Conservation (phyloP, 179 eudicot species). For the Beta lomatogona region DNA sequence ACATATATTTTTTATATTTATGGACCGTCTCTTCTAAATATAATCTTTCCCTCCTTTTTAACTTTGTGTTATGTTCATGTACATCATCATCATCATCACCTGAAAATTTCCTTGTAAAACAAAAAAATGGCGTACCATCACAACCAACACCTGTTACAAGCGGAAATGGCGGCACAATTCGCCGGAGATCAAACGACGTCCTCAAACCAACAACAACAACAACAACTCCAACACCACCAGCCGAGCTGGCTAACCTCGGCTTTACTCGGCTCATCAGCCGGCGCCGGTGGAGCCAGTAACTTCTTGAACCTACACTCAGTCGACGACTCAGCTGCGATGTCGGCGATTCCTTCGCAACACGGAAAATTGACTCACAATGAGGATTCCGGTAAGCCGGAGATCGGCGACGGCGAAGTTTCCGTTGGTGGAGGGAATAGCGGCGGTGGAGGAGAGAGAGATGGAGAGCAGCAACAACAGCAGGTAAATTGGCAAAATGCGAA, state of each 20-base stretch:
- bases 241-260: conserved; percentile 75
- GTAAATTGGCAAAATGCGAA: conserved; percentile 65
- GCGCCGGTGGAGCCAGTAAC: conserved; percentile 22
- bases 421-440: conserved; percentile 23
- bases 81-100: neutral
- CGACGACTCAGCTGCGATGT: conserved; percentile 43
- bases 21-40: neutral
- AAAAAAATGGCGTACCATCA: conserved; percentile 43
- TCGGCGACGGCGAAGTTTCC: conserved; percentile 25
- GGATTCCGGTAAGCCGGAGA: conserved; percentile 34
- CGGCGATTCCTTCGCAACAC: conserved; percentile 20
- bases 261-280: conserved; percentile 36
- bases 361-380: conserved; percentile 31
- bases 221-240: conserved; percentile 17
- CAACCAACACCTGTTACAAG: conserved; percentile 23
- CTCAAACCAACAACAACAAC: conserved; percentile 17
- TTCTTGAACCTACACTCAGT: conserved; percentile 60
- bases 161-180: conserved; percentile 38
- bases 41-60: conserved; percentile 14
- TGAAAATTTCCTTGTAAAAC: neutral
- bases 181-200: conserved; percentile 23
- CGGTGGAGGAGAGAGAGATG: conserved; percentile 20
- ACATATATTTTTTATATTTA: neutral
- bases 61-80: neutral
- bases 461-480: conserved; percentile 26